A percentile compares a stretch with the other conserved stretches of the same genome.
These are phyloP conservation scores for Hypoxylon sp. DNA, from an alignment of 2,329 filamentous ascomycete species.

Conservation along the genomic window DNA sequence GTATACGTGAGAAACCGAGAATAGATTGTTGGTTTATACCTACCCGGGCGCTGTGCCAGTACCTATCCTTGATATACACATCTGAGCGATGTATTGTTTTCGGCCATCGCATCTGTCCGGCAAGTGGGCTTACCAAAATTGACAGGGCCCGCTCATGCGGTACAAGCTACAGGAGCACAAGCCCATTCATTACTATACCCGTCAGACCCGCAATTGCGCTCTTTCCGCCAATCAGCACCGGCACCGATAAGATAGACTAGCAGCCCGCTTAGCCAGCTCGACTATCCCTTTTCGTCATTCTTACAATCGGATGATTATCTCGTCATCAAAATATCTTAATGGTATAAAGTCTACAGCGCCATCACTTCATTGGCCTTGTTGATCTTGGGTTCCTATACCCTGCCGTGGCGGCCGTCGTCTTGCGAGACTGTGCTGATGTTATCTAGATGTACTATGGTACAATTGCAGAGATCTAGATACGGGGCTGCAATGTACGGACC, in stretches of 20 bases:
- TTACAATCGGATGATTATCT: constrained; percentile 39
- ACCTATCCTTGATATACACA: background rate
- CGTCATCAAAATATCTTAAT: constrained; percentile 25
- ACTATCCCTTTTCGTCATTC: constrained; percentile 31
- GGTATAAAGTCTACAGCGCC: constrained; percentile 5
- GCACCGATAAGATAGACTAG: constrained; percentile 36
- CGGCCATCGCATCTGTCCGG: constrained; percentile 15
- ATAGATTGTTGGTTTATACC: constrained; percentile 17
- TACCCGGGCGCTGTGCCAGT: background rate
- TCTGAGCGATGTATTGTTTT: constrained; percentile 9
- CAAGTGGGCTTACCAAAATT: constrained; percentile 26
- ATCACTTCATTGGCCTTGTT: constrained; percentile 17
- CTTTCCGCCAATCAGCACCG: constrained; percentile 19
- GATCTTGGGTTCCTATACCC: constrained; percentile 15
- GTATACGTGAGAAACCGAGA: constrained; percentile 1
- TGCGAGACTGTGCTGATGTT: constrained; percentile 22
- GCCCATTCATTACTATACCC: background rate
- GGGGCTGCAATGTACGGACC: constrained; percentile 1
- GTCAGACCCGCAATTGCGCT: background rate
- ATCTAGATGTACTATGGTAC: constrained; percentile 18
- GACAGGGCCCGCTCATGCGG: constrained; percentile 5
- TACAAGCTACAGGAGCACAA: constrained; percentile 13
- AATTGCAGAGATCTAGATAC: constrained; percentile 21
- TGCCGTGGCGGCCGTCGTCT: constrained; percentile 8
- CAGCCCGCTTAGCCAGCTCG: constrained; percentile 4